These are phyloP conservation scores for Coemansia sp. DNA, from an alignment of 192 early-diverging fungal species.

Conservation along the genomic window DNA sequence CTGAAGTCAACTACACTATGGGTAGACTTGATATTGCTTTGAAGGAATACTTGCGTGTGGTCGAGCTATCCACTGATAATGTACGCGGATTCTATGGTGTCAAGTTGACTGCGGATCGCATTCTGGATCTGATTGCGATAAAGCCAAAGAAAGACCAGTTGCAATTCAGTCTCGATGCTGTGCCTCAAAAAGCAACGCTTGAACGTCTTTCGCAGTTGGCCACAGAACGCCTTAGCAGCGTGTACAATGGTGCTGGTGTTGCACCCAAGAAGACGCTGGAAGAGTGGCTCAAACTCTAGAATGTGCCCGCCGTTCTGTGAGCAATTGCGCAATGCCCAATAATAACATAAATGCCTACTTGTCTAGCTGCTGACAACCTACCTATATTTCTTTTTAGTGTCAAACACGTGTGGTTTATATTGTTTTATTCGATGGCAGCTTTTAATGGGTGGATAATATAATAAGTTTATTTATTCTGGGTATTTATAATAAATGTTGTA, in stretches of 20 bases:
- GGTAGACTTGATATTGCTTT: conserved; percentile 65
- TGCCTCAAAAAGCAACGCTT: conserved; percentile 31
- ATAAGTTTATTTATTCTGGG: background rate
- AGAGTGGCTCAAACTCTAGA: conserved; percentile 40
- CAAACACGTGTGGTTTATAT: too few relatives aligned
- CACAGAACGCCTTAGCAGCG: conserved; percentile 33
- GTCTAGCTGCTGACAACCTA: too few relatives aligned
- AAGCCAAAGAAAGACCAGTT: conserved; percentile 16
- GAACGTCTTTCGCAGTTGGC: conserved; percentile 42
- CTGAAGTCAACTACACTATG: conserved; percentile 80
- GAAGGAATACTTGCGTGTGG: conserved; percentile 84
- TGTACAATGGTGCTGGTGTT: conserved; percentile 15
- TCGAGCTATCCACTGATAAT: conserved; percentile 83
- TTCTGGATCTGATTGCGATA: conserved; percentile 9
- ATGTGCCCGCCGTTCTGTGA: too few relatives aligned
- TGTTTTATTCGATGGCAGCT: too few relatives aligned
- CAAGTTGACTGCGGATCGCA: conserved; percentile 54
- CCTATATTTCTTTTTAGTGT: too few relatives aligned
- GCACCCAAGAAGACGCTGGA: conserved; percentile 20
- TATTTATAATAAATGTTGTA: background rate
- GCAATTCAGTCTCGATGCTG: conserved; percentile 7
- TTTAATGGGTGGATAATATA: background rate
- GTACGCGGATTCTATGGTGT: conserved; percentile 87
- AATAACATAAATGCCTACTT: too few relatives aligned
- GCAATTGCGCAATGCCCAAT: too few relatives aligned